Evolutionary conservation across 2,329 filamentous ascomycete species (phyloP).

Genomic region (Fusarium buharicum): DNA sequence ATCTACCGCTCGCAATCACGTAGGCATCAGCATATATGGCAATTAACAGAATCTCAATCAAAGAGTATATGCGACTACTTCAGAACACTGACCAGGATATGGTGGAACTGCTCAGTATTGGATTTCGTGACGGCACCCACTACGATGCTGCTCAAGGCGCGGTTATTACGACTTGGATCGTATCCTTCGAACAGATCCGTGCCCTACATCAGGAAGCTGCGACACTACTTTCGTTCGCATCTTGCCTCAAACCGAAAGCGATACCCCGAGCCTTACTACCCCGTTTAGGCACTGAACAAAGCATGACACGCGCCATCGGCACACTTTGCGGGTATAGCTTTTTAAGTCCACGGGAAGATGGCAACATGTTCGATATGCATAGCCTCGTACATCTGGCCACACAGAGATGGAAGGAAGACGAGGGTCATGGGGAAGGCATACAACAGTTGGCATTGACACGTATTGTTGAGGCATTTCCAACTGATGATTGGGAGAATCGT

Average conservation of each 20-base stretch:
- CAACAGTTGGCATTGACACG: no score
- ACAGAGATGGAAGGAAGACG: no score
- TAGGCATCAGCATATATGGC: slow-evolving; percentile 58
- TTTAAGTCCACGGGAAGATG: slow-evolving; percentile 38
- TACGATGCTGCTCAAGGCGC: slow-evolving; percentile 47
- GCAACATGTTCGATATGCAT: slow-evolving; percentile 51
- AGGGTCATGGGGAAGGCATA: no score
- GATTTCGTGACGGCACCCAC: slow-evolving; percentile 48
- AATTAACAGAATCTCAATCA: slow-evolving; percentile 39
- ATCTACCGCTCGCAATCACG: slow-evolving; percentile 53
- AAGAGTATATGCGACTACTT: slow-evolving; percentile 49
- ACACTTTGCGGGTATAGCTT: slow-evolving; percentile 51
- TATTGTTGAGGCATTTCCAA: no score
- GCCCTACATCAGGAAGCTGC: slow-evolving; percentile 46
- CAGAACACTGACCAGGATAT: no score
- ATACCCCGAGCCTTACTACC: slow-evolving; percentile 54
- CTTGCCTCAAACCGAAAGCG: slow-evolving; percentile 53
- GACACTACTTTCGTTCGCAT: slow-evolving; percentile 54
- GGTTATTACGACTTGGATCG: slow-evolving; percentile 53
- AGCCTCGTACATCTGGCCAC: slow-evolving; percentile 51
- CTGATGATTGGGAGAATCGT: no score
- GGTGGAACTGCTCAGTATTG: slow-evolving; percentile 17
- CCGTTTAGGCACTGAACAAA: slow-evolving; percentile 10
- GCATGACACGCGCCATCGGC: slow-evolving; percentile 46
- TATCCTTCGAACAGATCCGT: slow-evolving; percentile 56